These are phyloP conservation scores for Ehretia macrophylla DNA, from an alignment of 257 asterid species.

Conservation along the genomic window DNA sequence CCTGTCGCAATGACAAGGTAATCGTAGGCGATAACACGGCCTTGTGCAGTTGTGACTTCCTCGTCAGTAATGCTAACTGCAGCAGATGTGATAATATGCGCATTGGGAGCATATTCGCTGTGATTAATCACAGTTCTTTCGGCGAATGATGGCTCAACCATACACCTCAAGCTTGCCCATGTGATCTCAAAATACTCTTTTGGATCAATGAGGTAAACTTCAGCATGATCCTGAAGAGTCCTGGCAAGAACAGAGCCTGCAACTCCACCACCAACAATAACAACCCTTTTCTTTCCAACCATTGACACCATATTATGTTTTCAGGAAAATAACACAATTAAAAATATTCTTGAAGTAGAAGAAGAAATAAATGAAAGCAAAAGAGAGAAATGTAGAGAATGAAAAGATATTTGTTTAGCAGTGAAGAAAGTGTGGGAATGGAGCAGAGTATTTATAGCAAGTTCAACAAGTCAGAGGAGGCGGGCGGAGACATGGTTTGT, in stretches of 20 bases:
- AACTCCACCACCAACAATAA: constrained; percentile 1
- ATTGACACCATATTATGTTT: neutral
- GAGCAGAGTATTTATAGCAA: neutral
- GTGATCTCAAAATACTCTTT: neutral
- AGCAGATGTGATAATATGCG: neutral
- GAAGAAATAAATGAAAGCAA: neutral
- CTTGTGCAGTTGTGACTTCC: neutral
- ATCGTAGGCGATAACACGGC: neutral
- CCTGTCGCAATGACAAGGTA: neutral
- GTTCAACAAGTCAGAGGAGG: no score
- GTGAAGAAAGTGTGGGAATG: neutral
- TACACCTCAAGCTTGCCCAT: constrained; percentile 1
- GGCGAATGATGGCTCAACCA: constrained; percentile 1
- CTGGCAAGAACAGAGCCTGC: neutral
- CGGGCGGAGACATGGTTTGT: no score
- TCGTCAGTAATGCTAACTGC: neutral
- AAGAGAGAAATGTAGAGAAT: no score
- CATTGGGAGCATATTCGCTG: neutral
- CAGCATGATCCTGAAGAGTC: neutral
- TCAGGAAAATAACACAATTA: no score
- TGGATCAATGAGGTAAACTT: neutral
- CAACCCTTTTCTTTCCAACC: neutral
- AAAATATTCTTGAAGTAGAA: no score
- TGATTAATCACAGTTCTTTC: neutral
- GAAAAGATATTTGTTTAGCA: neutral